These are phyloP conservation scores for Trypanosoma brucei DNA, from an alignment of 208 protist genomes.

Conservation along the genomic window DNA sequence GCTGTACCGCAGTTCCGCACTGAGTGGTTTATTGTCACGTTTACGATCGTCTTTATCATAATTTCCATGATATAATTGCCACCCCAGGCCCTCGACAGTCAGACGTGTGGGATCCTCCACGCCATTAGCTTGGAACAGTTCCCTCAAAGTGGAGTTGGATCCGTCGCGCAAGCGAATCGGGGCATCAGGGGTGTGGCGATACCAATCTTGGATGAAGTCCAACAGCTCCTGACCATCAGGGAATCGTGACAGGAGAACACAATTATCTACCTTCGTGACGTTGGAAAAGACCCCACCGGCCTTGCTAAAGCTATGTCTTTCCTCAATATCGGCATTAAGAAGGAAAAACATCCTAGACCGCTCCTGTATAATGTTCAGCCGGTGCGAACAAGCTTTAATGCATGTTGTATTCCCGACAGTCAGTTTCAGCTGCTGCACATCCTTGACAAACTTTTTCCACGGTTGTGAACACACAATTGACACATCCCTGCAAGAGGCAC, in stretches of 20 bases:
- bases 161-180: conserved; percentile 51
- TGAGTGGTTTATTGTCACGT: conserved; percentile 33
- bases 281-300: conserved; percentile 82
- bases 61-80: conserved; percentile 42
- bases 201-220: conserved; percentile 72
- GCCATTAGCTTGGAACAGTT: conserved; percentile 62
- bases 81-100: conserved; percentile 82
- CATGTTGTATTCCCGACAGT: conserved; percentile 71
- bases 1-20: conserved; percentile 77
- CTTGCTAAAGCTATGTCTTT: conserved; percentile 68
- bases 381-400: conserved; percentile 76
- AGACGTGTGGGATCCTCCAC: conserved; percentile 53
- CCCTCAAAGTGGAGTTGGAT: conserved; percentile 58
- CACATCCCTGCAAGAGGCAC: conserved; percentile 50
- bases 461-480: conserved; percentile 30
- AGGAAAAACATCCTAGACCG: conserved; percentile 89
- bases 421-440: conserved; percentile 67
- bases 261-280: conserved; percentile 82
- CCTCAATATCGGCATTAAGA: conserved; percentile 86
- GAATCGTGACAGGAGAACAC: conserved; percentile 55
- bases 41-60: conserved; percentile 28
- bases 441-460: conserved; percentile 66
- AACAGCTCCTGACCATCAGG: conserved; percentile 80
- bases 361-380: conserved; percentile 90
- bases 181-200: conserved; percentile 48